Percentiles rank a stretch among this genome's conserved stretches.
Conservation (phyloP, 495 filamentous ascomycete species). For the Elaphomyces granulatus region DNA sequence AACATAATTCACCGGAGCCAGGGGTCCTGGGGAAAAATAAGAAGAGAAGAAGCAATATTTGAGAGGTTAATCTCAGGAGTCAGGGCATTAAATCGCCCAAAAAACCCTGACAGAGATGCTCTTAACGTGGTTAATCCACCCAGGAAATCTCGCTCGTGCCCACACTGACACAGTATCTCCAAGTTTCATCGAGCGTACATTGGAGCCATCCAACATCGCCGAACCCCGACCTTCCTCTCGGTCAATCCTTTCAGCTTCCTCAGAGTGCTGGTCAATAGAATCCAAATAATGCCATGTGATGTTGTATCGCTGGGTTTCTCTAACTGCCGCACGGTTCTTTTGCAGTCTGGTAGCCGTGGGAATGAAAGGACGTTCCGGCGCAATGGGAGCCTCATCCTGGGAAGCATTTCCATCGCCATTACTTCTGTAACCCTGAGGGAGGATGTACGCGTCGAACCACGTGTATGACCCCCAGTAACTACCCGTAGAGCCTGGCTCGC, state of each 20-base stretch:
- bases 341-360: constrained; percentile 35
- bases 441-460: constrained; percentile 53
- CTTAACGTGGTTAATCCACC: constrained; percentile 46
- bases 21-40: too few relatives aligned
- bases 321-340: constrained; percentile 30
- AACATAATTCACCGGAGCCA: too few relatives aligned
- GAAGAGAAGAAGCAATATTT: too few relatives aligned
- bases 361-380: constrained; percentile 15
- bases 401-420: constrained; percentile 8
- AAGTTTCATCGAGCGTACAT: constrained; percentile 40
- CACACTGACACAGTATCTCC: constrained; percentile 55
- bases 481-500: constrained; percentile 16
- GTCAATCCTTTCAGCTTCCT: constrained; percentile 26
- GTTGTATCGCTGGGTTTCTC: constrained; percentile 21
- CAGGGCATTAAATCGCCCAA: constrained; percentile 50
- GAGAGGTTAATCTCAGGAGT: too few relatives aligned
- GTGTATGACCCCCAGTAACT: constrained; percentile 47
- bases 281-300: constrained; percentile 47
- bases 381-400: constrained; percentile 3
- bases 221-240: constrained; percentile 33
- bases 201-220: constrained; percentile 39
- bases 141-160: constrained; percentile 46
- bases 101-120: constrained; percentile 44
- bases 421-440: constrained; percentile 17
- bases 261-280: constrained; percentile 26